A percentile compares a stretch with the other conserved stretches of the same genome.
phyloP scores from a whole-genome alignment of 371 early-diverging fungal genomes.

The Enterocytospora artemiae region DNA sequence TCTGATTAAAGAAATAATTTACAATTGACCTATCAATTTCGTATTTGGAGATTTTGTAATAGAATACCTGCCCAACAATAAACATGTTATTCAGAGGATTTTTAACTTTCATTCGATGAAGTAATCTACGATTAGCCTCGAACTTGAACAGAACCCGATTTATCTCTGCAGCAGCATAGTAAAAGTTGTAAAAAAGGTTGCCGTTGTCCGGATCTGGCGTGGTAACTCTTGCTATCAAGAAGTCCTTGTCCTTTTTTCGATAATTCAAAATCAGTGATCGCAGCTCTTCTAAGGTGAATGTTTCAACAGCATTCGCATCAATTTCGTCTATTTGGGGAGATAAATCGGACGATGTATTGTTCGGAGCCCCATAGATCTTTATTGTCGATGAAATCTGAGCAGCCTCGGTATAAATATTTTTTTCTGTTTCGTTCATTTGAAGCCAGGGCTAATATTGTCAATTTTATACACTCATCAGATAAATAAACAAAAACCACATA shows the following conservation, averaged over 20 bases:
- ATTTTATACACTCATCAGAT: too few species aligned
- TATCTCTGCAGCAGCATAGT: constrained; percentile 68
- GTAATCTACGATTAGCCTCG: constrained; percentile 58
- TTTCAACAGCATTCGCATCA: constrained; percentile 63
- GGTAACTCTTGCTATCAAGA: constrained; percentile 67
- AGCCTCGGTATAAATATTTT: constrained; percentile 37
- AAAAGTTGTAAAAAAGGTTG: constrained; percentile 61
- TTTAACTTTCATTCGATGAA: constrained; percentile 69
- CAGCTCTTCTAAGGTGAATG: constrained; percentile 69
- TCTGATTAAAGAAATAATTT: constrained; percentile 50
- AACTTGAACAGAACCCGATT: constrained; percentile 69
- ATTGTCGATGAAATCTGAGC: constrained; percentile 44
- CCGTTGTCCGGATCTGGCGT: constrained; percentile 64
- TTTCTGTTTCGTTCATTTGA: constrained; percentile 12
- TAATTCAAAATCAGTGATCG: constrained; percentile 61
- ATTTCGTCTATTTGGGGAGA: constrained; percentile 56
- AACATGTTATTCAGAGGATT: constrained; percentile 69
- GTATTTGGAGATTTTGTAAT: constrained; percentile 58
- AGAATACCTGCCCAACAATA: constrained; percentile 67
- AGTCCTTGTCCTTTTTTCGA: constrained; percentile 63
- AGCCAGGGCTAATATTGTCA: too few species aligned
- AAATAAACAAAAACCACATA: too few species aligned
- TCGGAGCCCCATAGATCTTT: constrained; percentile 54
- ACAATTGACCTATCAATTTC: constrained; percentile 53
- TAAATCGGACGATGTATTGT: constrained; percentile 24